These are phyloP conservation scores for Morella rubra DNA, from an alignment of 306 rosid species.

Conservation along the genomic window DNA sequence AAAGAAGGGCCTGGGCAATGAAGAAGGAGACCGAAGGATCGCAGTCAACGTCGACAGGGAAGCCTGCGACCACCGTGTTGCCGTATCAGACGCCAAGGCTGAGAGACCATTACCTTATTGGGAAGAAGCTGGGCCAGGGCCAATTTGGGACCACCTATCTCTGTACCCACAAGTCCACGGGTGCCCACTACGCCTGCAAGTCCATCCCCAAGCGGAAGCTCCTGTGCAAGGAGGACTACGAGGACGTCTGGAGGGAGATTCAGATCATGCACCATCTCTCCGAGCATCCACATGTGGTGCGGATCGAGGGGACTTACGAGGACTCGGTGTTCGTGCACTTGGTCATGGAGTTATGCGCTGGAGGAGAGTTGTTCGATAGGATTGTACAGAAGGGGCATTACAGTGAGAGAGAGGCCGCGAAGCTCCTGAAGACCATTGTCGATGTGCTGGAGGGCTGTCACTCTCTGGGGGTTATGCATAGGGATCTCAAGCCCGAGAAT, in stretches of 20 bases:
- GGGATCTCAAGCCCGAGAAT: slow-evolving; percentile 97
- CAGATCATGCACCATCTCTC: slow-evolving; percentile 92
- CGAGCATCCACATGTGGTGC: slow-evolving; percentile 69
- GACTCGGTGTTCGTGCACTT: slow-evolving; percentile 82
- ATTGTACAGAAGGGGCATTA: slow-evolving; percentile 82
- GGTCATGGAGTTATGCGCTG: slow-evolving; percentile 86
- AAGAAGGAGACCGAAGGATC: slow-evolving; percentile 38
- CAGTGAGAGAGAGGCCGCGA: slow-evolving; percentile 82
- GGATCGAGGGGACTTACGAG: slow-evolving; percentile 75
- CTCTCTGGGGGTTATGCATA: slow-evolving; percentile 93
- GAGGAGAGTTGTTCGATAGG: slow-evolving; percentile 89
- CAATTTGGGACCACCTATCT: slow-evolving; percentile 82
- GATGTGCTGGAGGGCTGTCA: slow-evolving; percentile 84
- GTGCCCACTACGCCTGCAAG: slow-evolving; percentile 69
- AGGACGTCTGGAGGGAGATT: slow-evolving; percentile 92
- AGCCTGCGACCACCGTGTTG: slow-evolving; percentile 36
- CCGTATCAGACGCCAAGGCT: slow-evolving; percentile 66
- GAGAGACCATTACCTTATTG: slow-evolving; percentile 75
- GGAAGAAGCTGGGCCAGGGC: slow-evolving; percentile 84
- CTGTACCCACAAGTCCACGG: slow-evolving; percentile 54
- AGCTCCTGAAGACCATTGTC: slow-evolving; percentile 71
- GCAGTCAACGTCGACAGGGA: slow-evolving; percentile 33
- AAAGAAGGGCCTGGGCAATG: slow-evolving; percentile 30
- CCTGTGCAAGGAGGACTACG: slow-evolving; percentile 65
- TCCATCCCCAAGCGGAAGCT: slow-evolving; percentile 90